Conservation (phyloP, 345 rosid species). For the Citrus sinensis region DNA sequence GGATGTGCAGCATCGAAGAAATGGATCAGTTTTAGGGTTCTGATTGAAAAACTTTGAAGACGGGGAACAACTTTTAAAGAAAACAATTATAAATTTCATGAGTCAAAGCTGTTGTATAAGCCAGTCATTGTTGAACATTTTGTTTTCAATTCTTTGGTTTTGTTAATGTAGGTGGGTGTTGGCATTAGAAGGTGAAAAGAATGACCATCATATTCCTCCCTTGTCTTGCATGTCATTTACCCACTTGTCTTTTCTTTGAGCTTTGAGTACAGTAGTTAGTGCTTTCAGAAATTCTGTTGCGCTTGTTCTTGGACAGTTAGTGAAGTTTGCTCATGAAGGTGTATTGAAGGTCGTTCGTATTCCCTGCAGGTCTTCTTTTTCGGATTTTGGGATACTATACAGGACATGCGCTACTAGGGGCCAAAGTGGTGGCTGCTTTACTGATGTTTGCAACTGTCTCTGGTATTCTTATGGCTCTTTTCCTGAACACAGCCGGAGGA, state of each 20-base stretch:
- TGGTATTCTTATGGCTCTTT: slow-evolving; percentile 98
- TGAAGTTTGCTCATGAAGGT: not conserved
- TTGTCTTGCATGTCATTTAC: not conserved
- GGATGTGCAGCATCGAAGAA: not conserved
- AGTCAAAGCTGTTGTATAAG: not conserved
- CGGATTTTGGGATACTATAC: slow-evolving; percentile 82
- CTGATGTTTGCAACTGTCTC: slow-evolving; percentile 96
- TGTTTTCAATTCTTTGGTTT: not conserved
- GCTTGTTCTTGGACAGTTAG: not conserved
- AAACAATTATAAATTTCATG: not conserved
- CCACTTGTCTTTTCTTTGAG: not conserved
- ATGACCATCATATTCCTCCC: not conserved
- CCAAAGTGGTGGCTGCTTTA: slow-evolving; percentile 91
- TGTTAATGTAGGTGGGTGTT: not conserved
- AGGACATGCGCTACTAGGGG: slow-evolving; percentile 92
- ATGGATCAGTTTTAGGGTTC: not conserved
- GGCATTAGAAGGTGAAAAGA: not conserved
- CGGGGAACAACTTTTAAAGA: not conserved
- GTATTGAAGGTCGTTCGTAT: not conserved
- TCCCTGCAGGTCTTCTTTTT: slow-evolving; percentile 69
- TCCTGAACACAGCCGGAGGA: slow-evolving; percentile 97
- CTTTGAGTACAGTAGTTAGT: not conserved
- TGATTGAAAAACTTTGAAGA: not conserved
- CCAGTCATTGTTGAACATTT: not conserved
- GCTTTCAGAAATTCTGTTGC: not conserved